Evolutionary conservation across 139 green algal species (phyloP).

Genomic region (Asterochloris erici): DNA sequence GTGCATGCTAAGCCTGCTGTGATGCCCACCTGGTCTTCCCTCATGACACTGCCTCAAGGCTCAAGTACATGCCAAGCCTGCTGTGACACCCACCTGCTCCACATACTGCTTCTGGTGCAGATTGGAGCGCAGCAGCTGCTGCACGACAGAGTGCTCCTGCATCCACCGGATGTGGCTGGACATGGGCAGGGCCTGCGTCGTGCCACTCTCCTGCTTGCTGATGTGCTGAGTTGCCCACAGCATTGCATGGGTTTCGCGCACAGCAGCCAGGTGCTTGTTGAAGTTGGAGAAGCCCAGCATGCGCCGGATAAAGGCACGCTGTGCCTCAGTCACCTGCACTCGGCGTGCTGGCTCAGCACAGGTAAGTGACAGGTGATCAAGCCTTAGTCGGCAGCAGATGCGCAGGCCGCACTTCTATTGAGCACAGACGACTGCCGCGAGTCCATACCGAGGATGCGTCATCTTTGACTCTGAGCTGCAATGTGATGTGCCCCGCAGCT

Average conservation of each 20-base stretch:
- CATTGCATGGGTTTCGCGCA: conserved; percentile 47
- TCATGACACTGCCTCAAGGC: no score
- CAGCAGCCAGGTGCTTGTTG: conserved; percentile 61
- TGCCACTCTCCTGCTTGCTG: background rate
- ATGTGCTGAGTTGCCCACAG: conserved; percentile 33
- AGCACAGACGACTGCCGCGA: no score
- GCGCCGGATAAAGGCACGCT: conserved; percentile 52
- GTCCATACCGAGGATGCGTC: no score
- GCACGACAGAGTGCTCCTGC: conserved; percentile 56
- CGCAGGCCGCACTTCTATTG: no score
- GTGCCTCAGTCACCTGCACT: conserved; percentile 44
- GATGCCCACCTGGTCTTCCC: conserved; percentile 53
- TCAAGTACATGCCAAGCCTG: background rate
- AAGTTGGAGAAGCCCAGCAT: conserved; percentile 74
- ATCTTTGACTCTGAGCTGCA: no score
- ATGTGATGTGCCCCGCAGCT: no score
- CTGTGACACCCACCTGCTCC: conserved; percentile 50
- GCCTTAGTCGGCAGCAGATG: background rate
- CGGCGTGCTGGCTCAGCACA: background rate
- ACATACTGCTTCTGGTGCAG: conserved; percentile 90
- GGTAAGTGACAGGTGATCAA: no score
- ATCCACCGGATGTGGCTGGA: conserved; percentile 53
- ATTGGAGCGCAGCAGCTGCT: conserved; percentile 71
- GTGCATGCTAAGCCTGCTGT: background rate
- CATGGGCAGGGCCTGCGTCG: background rate